phyloP scores from a whole-genome alignment of 257 asterid species.

The Agastache rugosa region DNA sequence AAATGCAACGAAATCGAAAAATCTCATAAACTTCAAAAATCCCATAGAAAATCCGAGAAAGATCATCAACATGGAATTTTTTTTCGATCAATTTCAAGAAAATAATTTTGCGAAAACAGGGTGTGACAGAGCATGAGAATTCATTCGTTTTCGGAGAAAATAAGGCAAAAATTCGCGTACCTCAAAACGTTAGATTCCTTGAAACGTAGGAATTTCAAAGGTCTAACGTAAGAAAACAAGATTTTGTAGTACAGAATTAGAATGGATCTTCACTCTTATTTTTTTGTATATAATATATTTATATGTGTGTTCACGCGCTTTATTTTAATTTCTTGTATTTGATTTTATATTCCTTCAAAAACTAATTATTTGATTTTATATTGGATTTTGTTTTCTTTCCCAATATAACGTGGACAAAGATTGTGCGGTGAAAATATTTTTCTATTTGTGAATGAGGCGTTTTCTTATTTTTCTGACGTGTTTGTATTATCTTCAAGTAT shows the following conservation, averaged over 20 bases:
- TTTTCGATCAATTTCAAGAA: slow-evolving; percentile 20
- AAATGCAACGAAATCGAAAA: neutral
- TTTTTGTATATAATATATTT: neutral
- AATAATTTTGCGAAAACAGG: neutral
- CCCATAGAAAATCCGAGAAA: slow-evolving; percentile 14
- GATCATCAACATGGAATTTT: slow-evolving; percentile 10
- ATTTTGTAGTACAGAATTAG: neutral
- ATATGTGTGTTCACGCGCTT: neutral
- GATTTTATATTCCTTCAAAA: too few relatives aligned
- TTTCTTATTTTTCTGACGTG: slow-evolving; percentile 34
- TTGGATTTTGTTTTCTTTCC: slow-evolving; percentile 2
- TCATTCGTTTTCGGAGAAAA: neutral
- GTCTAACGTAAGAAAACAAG: neutral
- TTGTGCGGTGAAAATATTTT: slow-evolving; percentile 26
- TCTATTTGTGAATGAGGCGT: neutral
- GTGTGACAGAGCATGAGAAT: neutral
- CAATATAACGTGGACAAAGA: slow-evolving; percentile 10
- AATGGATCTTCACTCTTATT: slow-evolving; percentile 26
- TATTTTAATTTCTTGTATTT: neutral
- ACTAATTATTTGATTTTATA: neutral
- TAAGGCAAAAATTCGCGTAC: neutral
- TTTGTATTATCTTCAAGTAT: slow-evolving; percentile 35
- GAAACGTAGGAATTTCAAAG: slow-evolving; percentile 10
- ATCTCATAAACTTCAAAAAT: neutral
- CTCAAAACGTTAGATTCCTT: slow-evolving; percentile 19